Base-by-base conservation (phyloP, 148 eudicot genomes). In the Pharnaceum exiguum region DNA sequence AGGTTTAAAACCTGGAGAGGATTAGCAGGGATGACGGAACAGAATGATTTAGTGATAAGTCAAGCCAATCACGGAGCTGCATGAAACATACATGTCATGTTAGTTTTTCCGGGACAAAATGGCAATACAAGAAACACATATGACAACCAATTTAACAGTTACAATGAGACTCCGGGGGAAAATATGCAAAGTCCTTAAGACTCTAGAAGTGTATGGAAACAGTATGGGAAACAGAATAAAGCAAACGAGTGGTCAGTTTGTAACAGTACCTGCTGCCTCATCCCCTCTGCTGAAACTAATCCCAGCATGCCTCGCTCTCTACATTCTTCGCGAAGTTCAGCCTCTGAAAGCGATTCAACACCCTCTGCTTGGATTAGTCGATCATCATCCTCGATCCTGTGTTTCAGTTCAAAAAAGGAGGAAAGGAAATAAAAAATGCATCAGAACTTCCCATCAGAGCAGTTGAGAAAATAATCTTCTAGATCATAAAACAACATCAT, bases 1-100 rank as follows among this genome's bases (percentile, higher is more conserved):
- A 11, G 30, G 24, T 9, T 58, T 59, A 43, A 25, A 77, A 88
- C 95, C 95, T 82, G 55, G 96, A 88, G 39, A 84, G 86, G 55
- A 88, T 88, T 60, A 88, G 51, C 22, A 87, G 75, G 50, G 96
- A 88, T 26, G 96, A 88, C 48, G 96, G 91, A 29, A 88, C 91
- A 46, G 89, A 82, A 62, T 77, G 86, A 68, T 84, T 84, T 54
- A 88, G 88, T 44, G 90, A 84, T 52, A 82, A 72, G 73, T 84
- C 96, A 73, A 87, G 79, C 95, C 95, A 87, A 71, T 87, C 90
- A 24, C 78, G 83, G 43, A 87, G 85, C 95, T 87, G 82, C 82
- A 87, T 3, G 13, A 7, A 33, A n/a, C n/a, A n/a, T n/a, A n/a
- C n/a, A n/a, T n/a, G n/a, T n/a, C n/a, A n/a, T n/a, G n/a, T n/a